Evolutionary conservation across 2,329 filamentous ascomycete species (phyloP).

Genomic region (Aureobasidium sp.): DNA sequence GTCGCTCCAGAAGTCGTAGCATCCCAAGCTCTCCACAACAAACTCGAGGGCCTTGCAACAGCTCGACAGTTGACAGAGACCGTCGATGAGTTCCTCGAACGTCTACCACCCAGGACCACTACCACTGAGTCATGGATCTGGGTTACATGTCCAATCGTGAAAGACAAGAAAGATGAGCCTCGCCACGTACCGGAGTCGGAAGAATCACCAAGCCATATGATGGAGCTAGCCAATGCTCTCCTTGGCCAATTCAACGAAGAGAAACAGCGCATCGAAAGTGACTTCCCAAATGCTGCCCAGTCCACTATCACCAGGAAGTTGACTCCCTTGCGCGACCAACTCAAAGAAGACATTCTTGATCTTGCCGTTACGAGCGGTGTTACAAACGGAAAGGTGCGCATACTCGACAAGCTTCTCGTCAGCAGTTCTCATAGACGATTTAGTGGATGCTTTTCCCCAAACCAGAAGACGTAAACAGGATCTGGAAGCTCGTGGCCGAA

Average conservation of each 20-base stretch:
- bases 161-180: conserved; percentile 37
- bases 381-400: conserved; percentile 57
- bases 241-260: conserved; percentile 44
- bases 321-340: conserved; percentile 34
- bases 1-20: background rate
- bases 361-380: conserved; percentile 55
- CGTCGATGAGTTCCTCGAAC: conserved; percentile 56
- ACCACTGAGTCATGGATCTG: conserved; percentile 61
- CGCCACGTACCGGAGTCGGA: conserved; percentile 38
- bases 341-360: conserved; percentile 51
- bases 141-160: conserved; percentile 57
- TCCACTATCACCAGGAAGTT: conserved; percentile 34
- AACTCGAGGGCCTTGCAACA: conserved; percentile 45
- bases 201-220: conserved; percentile 19
- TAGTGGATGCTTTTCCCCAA: conserved; percentile 70
- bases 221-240: conserved; percentile 48
- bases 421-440: background rate
- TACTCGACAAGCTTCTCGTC: background rate
- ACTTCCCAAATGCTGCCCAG: conserved; percentile 43
- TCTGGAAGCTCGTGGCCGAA: conserved; percentile 61
- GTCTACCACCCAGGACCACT: conserved; percentile 62
- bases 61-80: conserved; percentile 61
- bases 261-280: conserved; percentile 44
- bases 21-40: conserved; percentile 46
- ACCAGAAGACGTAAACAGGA: conserved; percentile 48